Base-by-base conservation (phyloP, 2,329 filamentous ascomycete species). In the Hypoxylon sp. region DNA sequence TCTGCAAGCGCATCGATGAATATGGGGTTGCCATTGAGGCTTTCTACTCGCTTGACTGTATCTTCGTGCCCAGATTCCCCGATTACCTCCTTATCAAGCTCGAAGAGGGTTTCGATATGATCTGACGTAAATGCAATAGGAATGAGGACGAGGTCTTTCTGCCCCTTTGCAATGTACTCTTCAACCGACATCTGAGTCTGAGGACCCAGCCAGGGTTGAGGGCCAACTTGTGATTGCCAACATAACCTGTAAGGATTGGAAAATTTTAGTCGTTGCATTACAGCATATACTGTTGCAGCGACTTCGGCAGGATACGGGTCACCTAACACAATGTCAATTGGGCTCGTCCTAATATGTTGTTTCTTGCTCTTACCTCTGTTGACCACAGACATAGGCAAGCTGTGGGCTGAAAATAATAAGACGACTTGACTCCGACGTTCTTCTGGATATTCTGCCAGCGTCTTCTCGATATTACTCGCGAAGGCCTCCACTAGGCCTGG, bases 101-200 rank as follows among this genome's bases (percentile, higher is more conserved):
- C 96, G 79, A 91, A 98, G 0, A 99, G 85, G 0, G 96, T 99
- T 83, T 99, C 96, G 73, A 99, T 99, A 79, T 99, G 96, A 77
- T 99, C 96, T n/a, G 93, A 97, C 0, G 96, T 99, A 79, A 99
- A 99, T 5, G 96, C 96, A 72, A 99, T 97, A 0, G 96, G 96
- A 62, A 99, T 94, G 6, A 99, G 85, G 1, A 98, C 86, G 61
- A 99, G 85, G 77, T 99, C 94, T 61, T 91, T 97, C 77, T 98
- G 93, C 0, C 95, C 96, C 81, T 96, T 94, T 77, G 92, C 89
- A 72, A 98, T 90, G 78, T 98, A 97, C 67, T 94, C 88, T 77
- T 95, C 90, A 10, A 99, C 96, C 0, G 95, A 95, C 72, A 91
- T 90, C 67, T 91, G 90, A 0, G 96, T 99, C 81, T 99, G 96